A percentile compares a stretch with the other conserved stretches of the same genome.
phyloP scores from a whole-genome alignment of 345 rosid species.

The Gossypium herbaceum region DNA sequence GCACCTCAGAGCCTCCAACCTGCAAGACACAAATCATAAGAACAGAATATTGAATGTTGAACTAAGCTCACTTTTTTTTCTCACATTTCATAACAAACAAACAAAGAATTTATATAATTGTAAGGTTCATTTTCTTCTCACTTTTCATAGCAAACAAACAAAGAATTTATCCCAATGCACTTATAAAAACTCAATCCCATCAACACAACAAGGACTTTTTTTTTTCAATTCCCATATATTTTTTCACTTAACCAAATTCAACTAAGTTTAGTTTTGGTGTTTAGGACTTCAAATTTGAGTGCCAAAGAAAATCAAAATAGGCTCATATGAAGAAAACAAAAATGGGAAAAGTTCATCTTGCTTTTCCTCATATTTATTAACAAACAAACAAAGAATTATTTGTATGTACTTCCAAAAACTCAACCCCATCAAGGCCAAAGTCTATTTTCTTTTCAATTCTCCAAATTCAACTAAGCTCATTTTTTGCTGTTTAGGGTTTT shows the following conservation, averaged over 20 bases:
- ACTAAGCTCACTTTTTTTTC: not conserved
- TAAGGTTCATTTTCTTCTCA: not conserved
- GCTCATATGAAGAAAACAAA: not conserved
- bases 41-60: not conserved
- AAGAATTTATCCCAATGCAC: not conserved
- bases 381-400: not conserved
- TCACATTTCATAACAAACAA: not conserved
- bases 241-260: not conserved
- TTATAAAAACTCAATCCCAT: not conserved
- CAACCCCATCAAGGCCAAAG: not conserved
- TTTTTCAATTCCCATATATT: no score
- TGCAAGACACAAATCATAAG: conserved; percentile 7
- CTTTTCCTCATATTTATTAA: not conserved
- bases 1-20: conserved; percentile 33
- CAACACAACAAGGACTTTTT: not conserved
- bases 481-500: not conserved
- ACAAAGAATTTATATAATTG: not conserved
- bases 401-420: not conserved
- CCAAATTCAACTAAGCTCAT: not conserved
- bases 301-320: not conserved
- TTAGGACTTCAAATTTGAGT: not conserved
- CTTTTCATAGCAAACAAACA: not conserved
- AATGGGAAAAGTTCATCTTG: not conserved
- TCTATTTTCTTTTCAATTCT: not conserved
- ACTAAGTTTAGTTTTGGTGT: not conserved